These are phyloP conservation scores for Rasamsonia emersonii DNA, from an alignment of 2,329 filamentous ascomycete genomes.

Conservation along the genomic window DNA sequence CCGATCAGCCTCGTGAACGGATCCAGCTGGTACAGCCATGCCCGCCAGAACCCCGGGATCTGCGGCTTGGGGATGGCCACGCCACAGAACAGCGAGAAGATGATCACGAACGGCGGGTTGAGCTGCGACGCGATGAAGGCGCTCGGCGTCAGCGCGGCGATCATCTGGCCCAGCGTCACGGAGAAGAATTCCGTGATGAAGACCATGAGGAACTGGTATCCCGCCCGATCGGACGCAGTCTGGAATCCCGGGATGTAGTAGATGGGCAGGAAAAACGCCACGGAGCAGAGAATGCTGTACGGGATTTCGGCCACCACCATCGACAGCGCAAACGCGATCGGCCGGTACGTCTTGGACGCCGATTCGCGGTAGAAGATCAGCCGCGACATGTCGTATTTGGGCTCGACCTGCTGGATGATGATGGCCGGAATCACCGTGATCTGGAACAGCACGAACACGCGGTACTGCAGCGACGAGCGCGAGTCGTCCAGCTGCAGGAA, in stretches of 20 bases:
- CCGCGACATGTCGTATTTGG: slow-evolving; percentile 71
- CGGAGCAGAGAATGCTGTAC: slow-evolving; percentile 70
- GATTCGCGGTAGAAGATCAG: slow-evolving; percentile 81
- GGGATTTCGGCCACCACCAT: slow-evolving; percentile 80
- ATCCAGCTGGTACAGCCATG: slow-evolving; percentile 74
- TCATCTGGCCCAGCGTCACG: slow-evolving; percentile 67
- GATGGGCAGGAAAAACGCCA: slow-evolving; percentile 70
- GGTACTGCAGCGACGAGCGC: slow-evolving; percentile 69
- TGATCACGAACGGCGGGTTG: slow-evolving; percentile 75
- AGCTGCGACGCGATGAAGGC: slow-evolving; percentile 71
- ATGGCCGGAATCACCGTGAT: slow-evolving; percentile 71
- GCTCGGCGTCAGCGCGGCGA: slow-evolving; percentile 68
- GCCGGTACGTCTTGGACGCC: slow-evolving; percentile 76
- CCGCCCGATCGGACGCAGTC: slow-evolving; percentile 54
- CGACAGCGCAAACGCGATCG: slow-evolving; percentile 66
- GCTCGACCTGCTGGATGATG: slow-evolving; percentile 75
- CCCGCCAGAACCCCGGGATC: slow-evolving; percentile 70
- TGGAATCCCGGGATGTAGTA: slow-evolving; percentile 80
- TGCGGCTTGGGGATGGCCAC: slow-evolving; percentile 71
- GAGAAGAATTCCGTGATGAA: slow-evolving; percentile 78
- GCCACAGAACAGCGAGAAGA: slow-evolving; percentile 79
- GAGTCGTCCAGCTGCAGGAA: slow-evolving; percentile 72
- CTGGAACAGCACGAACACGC: slow-evolving; percentile 85
- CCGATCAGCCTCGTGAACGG: slow-evolving; percentile 75
- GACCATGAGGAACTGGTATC: slow-evolving; percentile 80